A percentile compares a stretch with the other conserved stretches of the same genome.
Conservation (phyloP, 192 early-diverging fungal species). For the Coemansia sp. region DNA sequence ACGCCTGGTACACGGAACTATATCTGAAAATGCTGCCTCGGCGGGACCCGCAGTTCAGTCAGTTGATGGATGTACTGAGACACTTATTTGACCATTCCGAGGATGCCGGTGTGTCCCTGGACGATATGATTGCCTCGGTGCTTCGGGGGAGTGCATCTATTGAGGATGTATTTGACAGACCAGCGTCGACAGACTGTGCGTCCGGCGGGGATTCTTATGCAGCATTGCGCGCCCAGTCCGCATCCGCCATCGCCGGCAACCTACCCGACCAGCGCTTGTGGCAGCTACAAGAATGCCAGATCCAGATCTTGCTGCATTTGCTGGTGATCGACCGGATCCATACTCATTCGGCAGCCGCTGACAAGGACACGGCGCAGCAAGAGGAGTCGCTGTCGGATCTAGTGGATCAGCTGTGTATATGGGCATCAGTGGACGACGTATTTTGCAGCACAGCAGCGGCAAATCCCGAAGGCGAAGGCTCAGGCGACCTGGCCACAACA, state of each 20-base stretch:
- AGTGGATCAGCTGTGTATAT: constrained; percentile 34
- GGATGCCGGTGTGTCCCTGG: neutral
- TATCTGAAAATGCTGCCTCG: constrained; percentile 15
- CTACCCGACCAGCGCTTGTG: constrained; percentile 8
- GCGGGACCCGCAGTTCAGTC: neutral
- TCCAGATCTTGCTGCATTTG: constrained; percentile 39
- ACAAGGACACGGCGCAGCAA: neutral
- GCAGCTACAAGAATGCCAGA: constrained; percentile 40
- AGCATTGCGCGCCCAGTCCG: constrained; percentile 1
- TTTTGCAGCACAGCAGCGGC: neutral
- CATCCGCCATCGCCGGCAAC: neutral
- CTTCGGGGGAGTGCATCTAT: constrained; percentile 12
- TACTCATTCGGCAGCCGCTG: neutral
- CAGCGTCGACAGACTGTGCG: neutral
- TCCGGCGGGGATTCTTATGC: neutral
- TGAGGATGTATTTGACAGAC: constrained; percentile 17
- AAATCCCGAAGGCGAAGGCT: neutral
- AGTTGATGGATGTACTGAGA: neutral
- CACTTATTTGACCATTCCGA: neutral
- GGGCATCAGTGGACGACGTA: constrained; percentile 37
- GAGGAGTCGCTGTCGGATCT: constrained; percentile 23
- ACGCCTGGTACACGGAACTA: constrained; percentile 21
- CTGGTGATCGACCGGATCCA: constrained; percentile 12
- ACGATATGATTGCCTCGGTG: neutral
- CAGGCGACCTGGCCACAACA: constrained; percentile 23